Base-by-base conservation (phyloP, 1,284 basidiomycete species). In the Ustilago nuda region DNA sequence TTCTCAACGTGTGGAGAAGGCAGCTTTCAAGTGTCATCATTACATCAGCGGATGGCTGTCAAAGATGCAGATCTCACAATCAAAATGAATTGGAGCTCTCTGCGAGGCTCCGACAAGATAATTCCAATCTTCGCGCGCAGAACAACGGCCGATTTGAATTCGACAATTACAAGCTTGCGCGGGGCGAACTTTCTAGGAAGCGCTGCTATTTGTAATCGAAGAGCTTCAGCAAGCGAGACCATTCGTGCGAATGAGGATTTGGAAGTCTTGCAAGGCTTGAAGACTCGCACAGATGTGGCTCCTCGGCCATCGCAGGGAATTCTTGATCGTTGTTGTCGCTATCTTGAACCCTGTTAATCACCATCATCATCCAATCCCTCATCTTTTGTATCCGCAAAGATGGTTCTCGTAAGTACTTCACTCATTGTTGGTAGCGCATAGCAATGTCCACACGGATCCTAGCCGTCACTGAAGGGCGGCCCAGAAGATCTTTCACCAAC, bases 331-430 rank as follows among this genome's bases (percentile, higher is more conserved):
- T 58, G 56, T 69, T 30, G 69, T 46, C 45, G 45, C 33, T 46
- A 54, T 27, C 30, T 8, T 33, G 6, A 33, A 11, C 30, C n/a
- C 45, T 50, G 17, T 32, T 62, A 15, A 12, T n/a, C 50, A 57
- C 57, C 64, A 72, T 67, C 68, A 60, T 57, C 64, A 54, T 45
- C 56, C 48, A 54, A 65, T 66, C 58, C 46, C 8, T 13, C 13
- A 17, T 9, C 48, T 4, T n/a, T 46, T 46, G 58, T 35, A 52
- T 30, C 43, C 15, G 61, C 56, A 63, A 72, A 66, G 45, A 72
- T 72, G 70, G 64, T 66, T 72, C 61, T 72, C 57, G 70, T 72
- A 72, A 50, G 70, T 72, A 72, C 54, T 13, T 0, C 8, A 5
- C 27, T 3, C 55, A 36, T 8, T 48, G 23, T 5, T 27, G 15